Conservation (phyloP, 2,329 filamentous ascomycete species). For the Graphilbum fragrans region DNA sequence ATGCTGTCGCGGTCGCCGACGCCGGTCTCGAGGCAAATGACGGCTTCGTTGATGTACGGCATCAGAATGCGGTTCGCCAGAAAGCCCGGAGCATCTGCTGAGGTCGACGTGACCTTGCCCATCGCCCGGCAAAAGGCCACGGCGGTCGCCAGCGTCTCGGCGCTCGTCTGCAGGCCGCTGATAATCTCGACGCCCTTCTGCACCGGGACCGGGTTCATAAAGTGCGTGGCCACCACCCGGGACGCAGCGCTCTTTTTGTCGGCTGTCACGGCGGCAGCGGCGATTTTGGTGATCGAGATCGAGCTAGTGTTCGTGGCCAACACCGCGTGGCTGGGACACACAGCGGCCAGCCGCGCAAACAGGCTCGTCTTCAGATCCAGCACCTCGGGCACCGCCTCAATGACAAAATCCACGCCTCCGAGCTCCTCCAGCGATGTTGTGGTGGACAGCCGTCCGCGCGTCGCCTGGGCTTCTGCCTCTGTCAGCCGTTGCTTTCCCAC, state of each 20-base stretch:
- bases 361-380: conserved; percentile 77
- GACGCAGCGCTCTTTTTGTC: conserved; percentile 49
- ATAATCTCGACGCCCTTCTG: conserved; percentile 99
- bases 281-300: conserved; percentile 93
- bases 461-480: conserved; percentile 64
- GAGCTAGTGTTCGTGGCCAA: conserved; percentile 98
- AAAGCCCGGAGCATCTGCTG: conserved; percentile 85
- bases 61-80: conserved; percentile 94
- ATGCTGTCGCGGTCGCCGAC: conserved; percentile 85
- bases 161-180: conserved; percentile 79
- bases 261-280: conserved; percentile 70
- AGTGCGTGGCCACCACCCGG: conserved; percentile 89
- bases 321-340: conserved; percentile 75
- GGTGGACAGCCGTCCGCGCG: conserved; percentile 55
- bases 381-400: conserved; percentile 94
- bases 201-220: conserved; percentile 97
- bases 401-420: conserved; percentile 83
- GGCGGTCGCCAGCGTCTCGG: conserved; percentile 68
- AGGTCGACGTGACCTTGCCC: conserved; percentile 84
- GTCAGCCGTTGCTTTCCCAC: conserved; percentile 79
- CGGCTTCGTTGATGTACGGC: conserved; percentile 98
- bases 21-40: conserved; percentile 90
- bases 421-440: conserved; percentile 67
- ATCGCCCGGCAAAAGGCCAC: conserved; percentile 79
- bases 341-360: conserved; percentile 68